Evolutionary conservation across 1,284 basidiomycete species (phyloP), one percentile per base, ranked within the genome.

Genomic region (Sphagnurus paluster): DNA sequence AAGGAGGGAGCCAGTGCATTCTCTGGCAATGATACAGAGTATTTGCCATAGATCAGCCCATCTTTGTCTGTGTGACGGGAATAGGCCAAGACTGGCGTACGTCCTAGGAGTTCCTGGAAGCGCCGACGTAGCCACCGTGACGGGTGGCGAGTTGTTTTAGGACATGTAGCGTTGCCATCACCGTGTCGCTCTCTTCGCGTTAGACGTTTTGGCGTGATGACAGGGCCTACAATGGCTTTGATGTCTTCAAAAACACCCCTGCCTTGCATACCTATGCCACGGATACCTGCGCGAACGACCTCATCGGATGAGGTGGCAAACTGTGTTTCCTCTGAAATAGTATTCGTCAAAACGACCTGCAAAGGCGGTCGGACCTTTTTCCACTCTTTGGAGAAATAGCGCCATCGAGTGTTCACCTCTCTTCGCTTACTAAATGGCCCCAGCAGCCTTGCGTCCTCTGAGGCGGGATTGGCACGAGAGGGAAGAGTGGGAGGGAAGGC

Each of bases 391-490:
- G 62, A 69, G 63, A 82, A 90, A 58, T 74, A 87, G 14, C 81
- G 75, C 78, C 82, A 77, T n/a, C 78, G 78, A 41, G 82, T 74
- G 61, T 92, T 91, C 32, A 80, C 74, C 58, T 87, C 77, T 30
- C 87, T 77, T 26, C 87, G 78, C 59, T 79, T 85, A 64, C 82
- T 85, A 32, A 89, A 67, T 13, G 74, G 76, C 2, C 87, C 88
- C 25, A 86, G 67, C 1, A 84, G 56, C 13, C 66, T 62, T 1
- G 82, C 80, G 46, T 86, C 81, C 52, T 79, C 72, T 4, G 84
- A 83, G 2, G 62, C 50, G 5, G 79, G 77, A 51, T 84, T 65
- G 25, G 80, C 80, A 20, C 79, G 76, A 4, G 61, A 55, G 1
- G 85, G 80, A 17, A 90, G 64, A 1, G 59, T 73, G 0, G 80